Conservation (phyloP, 352 stramenopile genomes). For the Pythium scleroteichum region DNA sequence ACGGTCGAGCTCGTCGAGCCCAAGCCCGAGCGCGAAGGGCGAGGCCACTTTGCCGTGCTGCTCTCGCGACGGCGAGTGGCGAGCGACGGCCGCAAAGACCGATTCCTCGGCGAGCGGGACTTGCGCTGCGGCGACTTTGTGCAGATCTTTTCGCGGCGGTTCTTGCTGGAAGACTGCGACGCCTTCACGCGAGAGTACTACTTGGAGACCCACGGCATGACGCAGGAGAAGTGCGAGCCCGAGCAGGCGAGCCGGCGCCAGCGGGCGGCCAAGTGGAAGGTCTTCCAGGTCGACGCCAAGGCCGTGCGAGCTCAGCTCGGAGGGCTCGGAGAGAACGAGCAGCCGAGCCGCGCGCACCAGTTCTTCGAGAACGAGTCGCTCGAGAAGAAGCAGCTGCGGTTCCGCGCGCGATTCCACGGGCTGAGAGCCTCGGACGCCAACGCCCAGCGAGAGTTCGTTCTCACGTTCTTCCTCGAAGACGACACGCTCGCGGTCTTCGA, state of each 20-base stretch:
- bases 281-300: conserved; percentile 45
- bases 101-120: conserved; percentile 64
- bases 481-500: conserved; percentile 81
- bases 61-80: conserved; percentile 74
- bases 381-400: conserved; percentile 72
- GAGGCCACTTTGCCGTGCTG: conserved; percentile 77
- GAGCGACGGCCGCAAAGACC: conserved; percentile 36
- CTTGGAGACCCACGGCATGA: conserved; percentile 73
- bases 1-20: conserved; percentile 90
- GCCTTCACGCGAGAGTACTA: conserved; percentile 91
- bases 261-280: conserved; percentile 50
- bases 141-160: conserved; percentile 77
- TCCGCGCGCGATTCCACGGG: conserved; percentile 64
- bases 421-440: conserved; percentile 39
- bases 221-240: conserved; percentile 62
- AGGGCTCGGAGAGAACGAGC: not conserved
- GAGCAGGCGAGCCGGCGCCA: not conserved
- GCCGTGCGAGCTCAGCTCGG: not conserved
- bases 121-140: conserved; percentile 84
- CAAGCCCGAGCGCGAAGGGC: conserved; percentile 46
- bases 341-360: conserved; percentile 5
- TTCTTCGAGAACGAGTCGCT: conserved; percentile 45
- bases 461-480: conserved; percentile 82
- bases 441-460: conserved; percentile 60
- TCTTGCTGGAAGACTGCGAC: conserved; percentile 92